These are phyloP conservation scores for Wickerhamomyces sp. DNA, from an alignment of 1,139 yeast genomes.

Conservation along the genomic window DNA sequence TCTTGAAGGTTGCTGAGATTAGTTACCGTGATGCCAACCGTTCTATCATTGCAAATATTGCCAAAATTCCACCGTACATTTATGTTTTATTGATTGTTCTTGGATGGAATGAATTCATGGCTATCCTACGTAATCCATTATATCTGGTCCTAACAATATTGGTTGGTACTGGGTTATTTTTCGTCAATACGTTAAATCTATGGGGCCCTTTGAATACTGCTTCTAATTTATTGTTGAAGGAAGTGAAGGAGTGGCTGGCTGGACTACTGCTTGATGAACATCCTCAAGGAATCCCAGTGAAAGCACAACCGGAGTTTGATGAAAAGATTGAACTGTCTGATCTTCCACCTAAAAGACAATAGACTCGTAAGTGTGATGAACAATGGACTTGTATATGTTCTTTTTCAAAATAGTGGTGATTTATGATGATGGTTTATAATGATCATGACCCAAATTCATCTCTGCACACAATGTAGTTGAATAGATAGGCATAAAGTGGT, in stretches of 20 bases:
- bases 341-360: conserved; percentile 14
- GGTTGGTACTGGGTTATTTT: conserved; percentile 55
- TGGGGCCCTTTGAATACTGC: conserved; percentile 72
- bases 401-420: too few relatives aligned
- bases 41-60: conserved; percentile 60
- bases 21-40: conserved; percentile 81
- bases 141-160: conserved; percentile 56
- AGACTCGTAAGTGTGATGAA: neutral
- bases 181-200: conserved; percentile 65
- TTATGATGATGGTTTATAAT: too few relatives aligned
- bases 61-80: conserved; percentile 81
- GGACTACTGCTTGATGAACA: conserved; percentile 26
- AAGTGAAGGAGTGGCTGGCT: conserved; percentile 45
- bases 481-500: too few relatives aligned
- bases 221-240: conserved; percentile 50
- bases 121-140: conserved; percentile 78
- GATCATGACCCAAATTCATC: too few relatives aligned
- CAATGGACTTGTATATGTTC: too few relatives aligned
- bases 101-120: conserved; percentile 97
- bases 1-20: conserved; percentile 76
- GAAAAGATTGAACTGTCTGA: conserved; percentile 15
- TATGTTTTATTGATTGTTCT: conserved; percentile 66
- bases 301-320: neutral
- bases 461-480: too few relatives aligned
- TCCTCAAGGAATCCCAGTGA: conserved; percentile 5